Conservation (phyloP, 2,329 filamentous ascomycete genomes). For the Whalleya microplaca region DNA sequence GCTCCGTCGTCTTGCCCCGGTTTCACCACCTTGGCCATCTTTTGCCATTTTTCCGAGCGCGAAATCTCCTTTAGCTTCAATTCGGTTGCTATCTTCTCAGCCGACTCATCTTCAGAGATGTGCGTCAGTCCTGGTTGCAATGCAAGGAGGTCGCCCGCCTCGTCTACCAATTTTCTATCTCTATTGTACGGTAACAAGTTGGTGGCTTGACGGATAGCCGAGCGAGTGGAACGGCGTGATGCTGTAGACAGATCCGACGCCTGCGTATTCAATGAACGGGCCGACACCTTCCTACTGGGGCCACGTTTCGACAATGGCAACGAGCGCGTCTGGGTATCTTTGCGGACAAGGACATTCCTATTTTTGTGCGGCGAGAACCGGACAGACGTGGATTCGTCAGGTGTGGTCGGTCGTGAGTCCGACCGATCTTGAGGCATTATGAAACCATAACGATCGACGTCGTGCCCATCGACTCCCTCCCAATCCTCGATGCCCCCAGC, state of each 20-base stretch:
- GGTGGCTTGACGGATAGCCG: conserved; percentile 59
- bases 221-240: conserved; percentile 58
- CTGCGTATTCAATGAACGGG: conserved; percentile 62
- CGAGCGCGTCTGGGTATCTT: conserved; percentile 42
- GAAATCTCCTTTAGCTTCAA: conserved; percentile 66
- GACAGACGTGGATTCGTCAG: conserved; percentile 46
- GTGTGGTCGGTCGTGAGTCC: conserved; percentile 45
- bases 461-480: conserved; percentile 63
- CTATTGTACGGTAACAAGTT: conserved; percentile 65
- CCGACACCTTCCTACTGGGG: conserved; percentile 59
- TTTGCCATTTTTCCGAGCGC: conserved; percentile 69
- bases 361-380: conserved; percentile 48
- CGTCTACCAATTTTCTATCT: conserved; percentile 64
- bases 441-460: conserved; percentile 72
- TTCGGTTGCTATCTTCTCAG: conserved; percentile 55
- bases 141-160: conserved; percentile 69
- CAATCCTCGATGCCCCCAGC: conserved; percentile 68
- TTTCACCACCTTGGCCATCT: conserved; percentile 63
- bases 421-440: conserved; percentile 53
- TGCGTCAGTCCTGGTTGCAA: conserved; percentile 60
- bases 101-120: conserved; percentile 58
- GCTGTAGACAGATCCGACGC: conserved; percentile 54
- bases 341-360: conserved; percentile 51
- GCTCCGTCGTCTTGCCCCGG: conserved; percentile 53
- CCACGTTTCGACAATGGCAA: conserved; percentile 47